phyloP scores from a whole-genome alignment of 1,139 yeast genomes.

The Hyphopichia buzzinii region DNA sequence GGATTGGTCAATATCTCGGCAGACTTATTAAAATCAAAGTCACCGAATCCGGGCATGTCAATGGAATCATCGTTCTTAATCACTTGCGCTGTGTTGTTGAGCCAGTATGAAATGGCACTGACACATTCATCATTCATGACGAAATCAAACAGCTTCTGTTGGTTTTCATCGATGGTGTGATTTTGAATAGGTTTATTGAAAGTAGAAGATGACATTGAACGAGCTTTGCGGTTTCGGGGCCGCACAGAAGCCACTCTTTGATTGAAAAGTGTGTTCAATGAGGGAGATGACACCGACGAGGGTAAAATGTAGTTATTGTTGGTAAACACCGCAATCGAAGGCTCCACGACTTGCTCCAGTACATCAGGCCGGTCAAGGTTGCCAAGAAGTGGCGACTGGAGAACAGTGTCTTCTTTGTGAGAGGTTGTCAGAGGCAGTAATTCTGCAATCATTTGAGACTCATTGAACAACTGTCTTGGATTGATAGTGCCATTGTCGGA shows the following conservation, averaged over 20 bases:
- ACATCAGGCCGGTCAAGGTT: neutral
- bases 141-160: constrained; percentile 20
- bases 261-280: constrained; percentile 12
- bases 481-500: constrained; percentile 26
- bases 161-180: neutral
- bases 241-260: neutral
- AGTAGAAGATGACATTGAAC: neutral
- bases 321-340: neutral
- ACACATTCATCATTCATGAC: constrained; percentile 43
- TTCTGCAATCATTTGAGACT: constrained; percentile 4
- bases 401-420: neutral
- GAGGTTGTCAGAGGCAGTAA: too few relatives aligned
- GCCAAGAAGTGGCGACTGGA: neutral
- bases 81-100: constrained; percentile 22
- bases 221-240: constrained; percentile 2
- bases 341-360: too few relatives aligned
- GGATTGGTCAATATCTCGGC: constrained; percentile 24
- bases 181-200: neutral
- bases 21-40: constrained; percentile 4
- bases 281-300: constrained; percentile 15
- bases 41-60: neutral
- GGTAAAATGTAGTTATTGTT: constrained; percentile 7
- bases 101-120: constrained; percentile 39
- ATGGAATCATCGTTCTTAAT: constrained; percentile 6
- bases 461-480: constrained; percentile 29